Base-by-base conservation (phyloP, 1,139 yeast genomes). In the Yamadazyma taylorii region DNA sequence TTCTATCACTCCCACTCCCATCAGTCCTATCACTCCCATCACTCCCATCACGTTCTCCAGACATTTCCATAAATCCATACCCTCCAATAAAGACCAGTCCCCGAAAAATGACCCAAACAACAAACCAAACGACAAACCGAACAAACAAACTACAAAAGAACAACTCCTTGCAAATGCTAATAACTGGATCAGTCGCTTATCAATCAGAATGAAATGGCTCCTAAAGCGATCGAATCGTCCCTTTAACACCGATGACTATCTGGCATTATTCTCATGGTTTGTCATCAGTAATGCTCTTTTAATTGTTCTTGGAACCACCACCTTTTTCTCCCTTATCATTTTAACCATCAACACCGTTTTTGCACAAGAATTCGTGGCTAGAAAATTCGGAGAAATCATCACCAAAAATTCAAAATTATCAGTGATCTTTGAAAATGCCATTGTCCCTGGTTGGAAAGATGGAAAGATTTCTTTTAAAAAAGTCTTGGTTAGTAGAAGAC, bases 401-500 rank as follows among this genome's bases (percentile, higher is more conserved):
- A 90, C 98, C 11, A 78, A 78, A 47, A 92, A 89, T 52, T 81
- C 95, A 2, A 87, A 89, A n/a, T 63, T 90, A 48, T 81, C 85
- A 0, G 96, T 92, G 10, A 81, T 88, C 1, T 92, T 92, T 55
- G 98, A 92, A 55, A 84, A 79, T 55, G 98, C 98, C 2, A 86
- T 90, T 41, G 95, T 89, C 3, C 97, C 97, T 0, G 89, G 89
- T 37, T 90, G 97, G 97, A 75, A 82, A 33, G 89, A 85, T 48
- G 95, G 97, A 1, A 83, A 79, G 47, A 87, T 92, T 38, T 78
- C 84, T 30, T 85, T 92, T 58, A 78, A 81, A 42, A 87, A 89
- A 50, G 95, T 95, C 38, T 84, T 84, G 57, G 92, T 90, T 1
- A 85, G 95, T 38, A 73, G 86, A 50, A 70, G 97, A 40, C 98